phyloP scores from a whole-genome alignment of 2,329 filamentous ascomycete species.

The Epichloe gansuensis region DNA sequence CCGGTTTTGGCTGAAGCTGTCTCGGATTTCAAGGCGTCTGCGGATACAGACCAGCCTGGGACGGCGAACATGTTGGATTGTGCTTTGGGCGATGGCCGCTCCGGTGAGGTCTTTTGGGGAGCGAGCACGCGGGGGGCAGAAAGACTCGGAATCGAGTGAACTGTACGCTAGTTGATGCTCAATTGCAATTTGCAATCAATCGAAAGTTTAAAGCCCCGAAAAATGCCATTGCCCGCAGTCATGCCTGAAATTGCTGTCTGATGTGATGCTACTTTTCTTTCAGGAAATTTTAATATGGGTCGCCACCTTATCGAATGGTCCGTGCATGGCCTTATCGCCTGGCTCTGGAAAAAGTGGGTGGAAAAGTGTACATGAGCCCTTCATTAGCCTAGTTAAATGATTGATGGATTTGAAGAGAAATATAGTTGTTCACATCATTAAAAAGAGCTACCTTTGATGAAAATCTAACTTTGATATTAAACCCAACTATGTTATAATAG shows the following conservation, averaged over 20 bases:
- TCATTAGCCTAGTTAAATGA: no score
- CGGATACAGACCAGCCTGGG: slow-evolving; percentile 78
- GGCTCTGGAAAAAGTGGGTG: not conserved
- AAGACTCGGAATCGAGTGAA: not conserved
- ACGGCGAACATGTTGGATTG: slow-evolving; percentile 67
- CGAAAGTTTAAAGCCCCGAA: not conserved
- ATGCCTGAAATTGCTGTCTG: not conserved
- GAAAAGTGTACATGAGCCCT: no score
- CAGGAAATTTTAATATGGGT: slow-evolving; percentile 3
- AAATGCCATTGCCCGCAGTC: not conserved
- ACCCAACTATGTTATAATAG: no score
- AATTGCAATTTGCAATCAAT: not conserved
- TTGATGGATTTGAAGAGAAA: no score
- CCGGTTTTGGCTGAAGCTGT: slow-evolving; percentile 22
- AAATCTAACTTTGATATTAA: no score
- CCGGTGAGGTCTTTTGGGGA: not conserved
- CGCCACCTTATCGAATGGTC: slow-evolving; percentile 1
- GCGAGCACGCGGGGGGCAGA: not conserved
- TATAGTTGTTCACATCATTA: no score
- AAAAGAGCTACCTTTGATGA: no score
- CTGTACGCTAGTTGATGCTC: not conserved
- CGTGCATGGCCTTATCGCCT: slow-evolving; percentile 4
- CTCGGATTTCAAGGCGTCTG: slow-evolving; percentile 60
- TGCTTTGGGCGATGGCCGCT: not conserved
- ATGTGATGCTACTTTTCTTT: not conserved